These are phyloP conservation scores for Oemleria cerasiformis DNA, from an alignment of 306 rosid genomes.

Conservation along the genomic window DNA sequence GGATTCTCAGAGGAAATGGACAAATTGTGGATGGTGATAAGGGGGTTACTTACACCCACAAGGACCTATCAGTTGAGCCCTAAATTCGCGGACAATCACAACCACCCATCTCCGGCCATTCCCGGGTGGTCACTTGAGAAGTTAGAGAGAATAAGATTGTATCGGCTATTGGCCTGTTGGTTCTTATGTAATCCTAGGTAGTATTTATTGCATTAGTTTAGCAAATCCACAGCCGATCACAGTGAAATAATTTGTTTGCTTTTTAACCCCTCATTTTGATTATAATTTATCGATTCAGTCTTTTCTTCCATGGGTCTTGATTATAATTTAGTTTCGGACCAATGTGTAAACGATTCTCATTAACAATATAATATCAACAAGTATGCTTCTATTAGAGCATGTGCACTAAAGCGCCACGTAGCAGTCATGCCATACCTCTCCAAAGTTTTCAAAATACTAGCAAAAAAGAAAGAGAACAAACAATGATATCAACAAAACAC, in stretches of 20 bases:
- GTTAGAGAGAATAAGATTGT: neutral
- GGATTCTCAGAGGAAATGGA: constrained; percentile 92
- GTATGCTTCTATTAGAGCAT: too few relatives aligned
- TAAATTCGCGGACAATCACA: constrained; percentile 7
- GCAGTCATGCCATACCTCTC: too few relatives aligned
- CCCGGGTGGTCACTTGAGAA: neutral
- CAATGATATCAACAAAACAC: too few relatives aligned
- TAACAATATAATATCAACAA: too few relatives aligned
- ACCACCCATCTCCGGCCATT: constrained; percentile 17
- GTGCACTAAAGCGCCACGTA: too few relatives aligned
- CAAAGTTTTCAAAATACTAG: too few relatives aligned
- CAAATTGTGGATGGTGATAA: constrained; percentile 86
- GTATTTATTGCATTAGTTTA: neutral
- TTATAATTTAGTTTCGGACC: too few relatives aligned
- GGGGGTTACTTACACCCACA: constrained; percentile 63
- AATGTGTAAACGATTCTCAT: too few relatives aligned
- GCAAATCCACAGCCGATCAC: neutral
- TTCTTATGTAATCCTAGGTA: neutral
- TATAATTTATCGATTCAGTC: too few relatives aligned
- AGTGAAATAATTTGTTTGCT: neutral
- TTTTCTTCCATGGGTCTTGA: too few relatives aligned
- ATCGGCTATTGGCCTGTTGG: constrained; percentile 1
- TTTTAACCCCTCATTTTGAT: too few relatives aligned
- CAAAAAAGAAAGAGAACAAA: too few relatives aligned
- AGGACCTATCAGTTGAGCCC: constrained; percentile 54